Conservation (phyloP, 352 stramenopile genomes). For the Phytophthora uliginosa region DNA sequence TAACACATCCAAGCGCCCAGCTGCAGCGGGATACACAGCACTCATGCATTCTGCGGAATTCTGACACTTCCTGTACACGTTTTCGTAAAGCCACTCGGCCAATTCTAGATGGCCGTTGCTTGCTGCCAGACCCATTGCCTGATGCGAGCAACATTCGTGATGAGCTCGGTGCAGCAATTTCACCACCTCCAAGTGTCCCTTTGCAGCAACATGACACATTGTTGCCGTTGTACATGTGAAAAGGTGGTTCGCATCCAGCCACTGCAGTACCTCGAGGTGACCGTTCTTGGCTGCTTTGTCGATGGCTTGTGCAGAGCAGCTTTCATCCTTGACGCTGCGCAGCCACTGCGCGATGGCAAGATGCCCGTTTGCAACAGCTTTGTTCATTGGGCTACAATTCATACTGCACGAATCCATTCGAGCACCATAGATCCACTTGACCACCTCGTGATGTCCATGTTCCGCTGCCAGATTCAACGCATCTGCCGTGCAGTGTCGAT, state of each 20-base stretch:
- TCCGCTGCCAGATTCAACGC: neutral
- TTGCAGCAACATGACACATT: neutral
- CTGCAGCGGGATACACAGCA: neutral
- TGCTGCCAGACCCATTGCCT: neutral
- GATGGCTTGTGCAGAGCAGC: neutral
- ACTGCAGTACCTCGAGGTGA: neutral
- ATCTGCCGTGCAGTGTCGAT: neutral
- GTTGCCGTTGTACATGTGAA: neutral
- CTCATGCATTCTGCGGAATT: too few species aligned
- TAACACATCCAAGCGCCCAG: neutral
- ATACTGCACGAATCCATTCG: neutral
- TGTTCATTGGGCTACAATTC: too few species aligned
- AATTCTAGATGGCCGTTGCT: neutral
- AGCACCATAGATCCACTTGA: neutral
- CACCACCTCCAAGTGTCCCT: neutral
- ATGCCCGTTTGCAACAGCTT: neutral
- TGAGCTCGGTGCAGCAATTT: neutral
- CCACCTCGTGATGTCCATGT: slow-evolving; percentile 4
- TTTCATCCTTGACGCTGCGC: neutral
- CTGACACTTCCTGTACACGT: neutral
- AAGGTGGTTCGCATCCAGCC: neutral
- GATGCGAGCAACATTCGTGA: neutral
- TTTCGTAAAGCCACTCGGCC: neutral
- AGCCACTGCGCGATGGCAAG: neutral
- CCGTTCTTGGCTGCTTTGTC: neutral